Base-by-base conservation (phyloP, 352 stramenopile species). In the Hyaloperonospora arabidopsidis region DNA sequence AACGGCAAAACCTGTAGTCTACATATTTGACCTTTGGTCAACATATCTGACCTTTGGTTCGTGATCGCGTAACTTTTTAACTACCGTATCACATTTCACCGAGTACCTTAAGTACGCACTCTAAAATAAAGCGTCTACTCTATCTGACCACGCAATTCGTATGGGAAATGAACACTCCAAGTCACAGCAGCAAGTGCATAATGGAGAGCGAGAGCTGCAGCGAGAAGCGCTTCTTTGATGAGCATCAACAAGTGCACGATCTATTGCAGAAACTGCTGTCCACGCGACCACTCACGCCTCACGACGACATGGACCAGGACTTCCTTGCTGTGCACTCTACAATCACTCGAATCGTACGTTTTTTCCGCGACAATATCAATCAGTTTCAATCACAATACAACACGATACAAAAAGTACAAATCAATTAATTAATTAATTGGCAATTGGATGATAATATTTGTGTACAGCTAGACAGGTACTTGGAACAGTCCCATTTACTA, bases 401-500 rank as follows among this genome's bases (percentile, higher is more conserved):
- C n/a, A n/a, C n/a, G n/a, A n/a, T n/a, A n/a, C n/a, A n/a, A n/a
- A n/a, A n/a, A n/a, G n/a, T n/a, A n/a, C n/a, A n/a, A 15, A 21
- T 38, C 1, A 3, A 51, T 14, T 19, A 11, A 50, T 43, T 41
- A 11, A 11, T 23, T n/a, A 43, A 56, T n/a, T n/a, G n/a, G n/a
- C n/a, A n/a, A n/a, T n/a, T n/a, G n/a, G n/a, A n/a, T n/a, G n/a
- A n/a, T n/a, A n/a, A n/a, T 41, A 13, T 18, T 11, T 5, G 5
- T 25, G 15, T 49, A 2, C 47, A 90, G 81, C 49, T 92, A 45
- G 90, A 81, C 72, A 93, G 85, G 72, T 96, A 87, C 76, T 73
- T 75, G 79, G 90, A 95, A 63, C 81, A 95, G 62, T 78, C 85
- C 13, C 70, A 93, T 44, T 61, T 98, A 28, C 67, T 98, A 19